Evolutionary conservation across 2,329 filamentous ascomycete species (phyloP).

Genomic region (Chalaropsis thielavioides): DNA sequence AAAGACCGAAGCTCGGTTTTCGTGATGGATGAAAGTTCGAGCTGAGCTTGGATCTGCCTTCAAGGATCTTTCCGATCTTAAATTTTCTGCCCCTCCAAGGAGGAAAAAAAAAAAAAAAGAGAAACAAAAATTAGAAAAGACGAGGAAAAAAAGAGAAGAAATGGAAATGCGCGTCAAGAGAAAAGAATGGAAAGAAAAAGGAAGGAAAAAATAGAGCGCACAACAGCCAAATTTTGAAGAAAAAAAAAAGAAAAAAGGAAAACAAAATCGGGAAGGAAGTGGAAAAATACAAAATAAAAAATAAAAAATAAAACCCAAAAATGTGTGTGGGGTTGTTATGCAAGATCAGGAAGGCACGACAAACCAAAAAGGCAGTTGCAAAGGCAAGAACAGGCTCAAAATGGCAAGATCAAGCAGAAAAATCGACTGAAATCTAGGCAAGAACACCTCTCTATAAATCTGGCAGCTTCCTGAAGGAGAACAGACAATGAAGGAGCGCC

Average conservation of each 20-base stretch:
- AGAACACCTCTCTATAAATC: not conserved
- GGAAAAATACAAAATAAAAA: not conserved
- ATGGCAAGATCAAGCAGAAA: not conserved
- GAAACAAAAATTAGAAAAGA: not conserved
- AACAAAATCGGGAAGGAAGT: not conserved
- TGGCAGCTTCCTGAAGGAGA: not conserved
- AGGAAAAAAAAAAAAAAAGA: conserved; percentile 5
- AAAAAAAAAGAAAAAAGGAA: conserved; percentile 6
- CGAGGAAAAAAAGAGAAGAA: conserved; percentile 15
- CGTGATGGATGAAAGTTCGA: not conserved
- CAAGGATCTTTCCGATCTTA: not conserved
- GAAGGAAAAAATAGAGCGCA: not conserved
- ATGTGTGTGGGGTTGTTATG: conserved; percentile 1
- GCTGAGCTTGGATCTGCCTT: not conserved
- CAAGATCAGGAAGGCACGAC: not conserved
- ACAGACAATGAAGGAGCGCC: not conserved
- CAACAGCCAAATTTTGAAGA: not conserved
- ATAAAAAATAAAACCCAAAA: too few species aligned
- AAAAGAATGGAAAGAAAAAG: conserved; percentile 3
- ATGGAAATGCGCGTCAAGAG: conserved; percentile 13
- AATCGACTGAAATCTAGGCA: not conserved
- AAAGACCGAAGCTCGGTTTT: not conserved
- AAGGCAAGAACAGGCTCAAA: not conserved
- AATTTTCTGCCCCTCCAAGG: conserved; percentile 9
- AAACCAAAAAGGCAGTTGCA: not conserved